Evolutionary conservation across 768 basidiomycete species (phyloP).

Genomic region (Boletus sp.): DNA sequence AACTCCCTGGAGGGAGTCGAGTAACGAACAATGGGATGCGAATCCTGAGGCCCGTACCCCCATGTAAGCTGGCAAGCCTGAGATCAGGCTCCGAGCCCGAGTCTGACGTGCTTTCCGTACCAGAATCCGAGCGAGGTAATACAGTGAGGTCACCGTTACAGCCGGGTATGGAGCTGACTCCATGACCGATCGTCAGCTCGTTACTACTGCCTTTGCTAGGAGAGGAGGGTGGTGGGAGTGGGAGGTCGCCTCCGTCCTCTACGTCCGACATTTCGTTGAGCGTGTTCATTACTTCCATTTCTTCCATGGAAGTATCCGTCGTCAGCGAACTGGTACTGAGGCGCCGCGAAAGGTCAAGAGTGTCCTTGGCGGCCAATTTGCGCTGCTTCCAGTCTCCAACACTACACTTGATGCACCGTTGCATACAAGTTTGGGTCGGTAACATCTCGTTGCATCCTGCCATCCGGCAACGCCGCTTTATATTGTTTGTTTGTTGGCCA

Average conservation of each 20-base stretch:
- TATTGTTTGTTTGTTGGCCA: neutral
- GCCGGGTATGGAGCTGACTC: neutral
- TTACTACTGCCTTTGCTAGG: neutral
- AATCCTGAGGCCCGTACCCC: constrained; percentile 11
- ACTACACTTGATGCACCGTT: constrained; percentile 21
- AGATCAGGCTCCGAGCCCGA: neutral
- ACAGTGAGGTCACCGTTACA: constrained; percentile 29
- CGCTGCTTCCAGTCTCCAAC: constrained; percentile 19
- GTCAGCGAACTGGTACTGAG: neutral
- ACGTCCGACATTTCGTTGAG: neutral
- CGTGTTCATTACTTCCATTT: neutral
- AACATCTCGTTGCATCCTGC: constrained; percentile 15
- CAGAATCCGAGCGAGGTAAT: constrained; percentile 13
- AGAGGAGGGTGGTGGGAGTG: neutral
- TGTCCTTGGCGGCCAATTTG: neutral
- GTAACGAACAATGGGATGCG: constrained; percentile 21
- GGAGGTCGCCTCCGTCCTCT: neutral
- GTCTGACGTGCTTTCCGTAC: constrained; percentile 1
- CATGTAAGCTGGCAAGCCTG: neutral
- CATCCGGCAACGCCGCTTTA: constrained; percentile 17
- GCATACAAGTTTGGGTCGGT: neutral
- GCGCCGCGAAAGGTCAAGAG: neutral
- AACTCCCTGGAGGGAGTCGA: constrained; percentile 8
- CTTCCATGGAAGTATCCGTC: neutral
- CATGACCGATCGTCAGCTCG: neutral